These are phyloP conservation scores for Debaryomycetaceae sp. DNA, from an alignment of 1,139 yeast genomes.

Conservation along the genomic window DNA sequence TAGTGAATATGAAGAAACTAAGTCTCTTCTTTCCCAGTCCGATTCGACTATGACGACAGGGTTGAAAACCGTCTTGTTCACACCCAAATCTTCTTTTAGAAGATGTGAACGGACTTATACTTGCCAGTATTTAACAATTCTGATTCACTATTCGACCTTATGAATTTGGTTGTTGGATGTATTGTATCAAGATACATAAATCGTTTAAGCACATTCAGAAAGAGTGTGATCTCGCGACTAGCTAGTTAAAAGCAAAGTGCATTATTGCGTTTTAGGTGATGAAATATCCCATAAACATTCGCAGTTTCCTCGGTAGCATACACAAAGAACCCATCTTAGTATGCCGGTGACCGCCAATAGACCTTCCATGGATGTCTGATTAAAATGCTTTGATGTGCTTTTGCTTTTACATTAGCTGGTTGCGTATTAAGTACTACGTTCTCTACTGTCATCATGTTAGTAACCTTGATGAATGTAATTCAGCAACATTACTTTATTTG, in stretches of 20 bases:
- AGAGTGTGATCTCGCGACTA: slow-evolving; percentile 9
- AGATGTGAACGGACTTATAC: slow-evolving; percentile 58
- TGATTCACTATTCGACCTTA: slow-evolving; percentile 40
- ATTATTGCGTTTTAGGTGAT: slow-evolving; percentile 47
- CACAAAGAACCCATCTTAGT: slow-evolving; percentile 77
- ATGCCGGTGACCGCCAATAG: slow-evolving; percentile 75
- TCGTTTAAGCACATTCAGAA: slow-evolving; percentile 20
- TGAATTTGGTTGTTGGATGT: slow-evolving; percentile 6
- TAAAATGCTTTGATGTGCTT: slow-evolving; percentile 7
- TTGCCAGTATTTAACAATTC: slow-evolving; percentile 81
- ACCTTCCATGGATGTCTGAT: slow-evolving; percentile 75
- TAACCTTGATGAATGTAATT: neutral
- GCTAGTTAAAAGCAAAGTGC: neutral
- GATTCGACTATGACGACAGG: slow-evolving; percentile 87
- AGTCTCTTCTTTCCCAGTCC: slow-evolving; percentile 78
- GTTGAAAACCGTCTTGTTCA: slow-evolving; percentile 55
- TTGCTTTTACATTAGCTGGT: neutral
- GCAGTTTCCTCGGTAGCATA: slow-evolving; percentile 93
- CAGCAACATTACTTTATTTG: neutral
- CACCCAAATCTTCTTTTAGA: slow-evolving; percentile 34
- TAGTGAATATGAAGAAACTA: slow-evolving; percentile 48
- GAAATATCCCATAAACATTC: slow-evolving; percentile 78
- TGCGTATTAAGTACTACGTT: neutral
- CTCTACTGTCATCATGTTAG: neutral
- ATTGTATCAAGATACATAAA: slow-evolving; percentile 7